Conservation (phyloP, 169 alveolate genomes). For the Plasmodium gallinaceum region DNA sequence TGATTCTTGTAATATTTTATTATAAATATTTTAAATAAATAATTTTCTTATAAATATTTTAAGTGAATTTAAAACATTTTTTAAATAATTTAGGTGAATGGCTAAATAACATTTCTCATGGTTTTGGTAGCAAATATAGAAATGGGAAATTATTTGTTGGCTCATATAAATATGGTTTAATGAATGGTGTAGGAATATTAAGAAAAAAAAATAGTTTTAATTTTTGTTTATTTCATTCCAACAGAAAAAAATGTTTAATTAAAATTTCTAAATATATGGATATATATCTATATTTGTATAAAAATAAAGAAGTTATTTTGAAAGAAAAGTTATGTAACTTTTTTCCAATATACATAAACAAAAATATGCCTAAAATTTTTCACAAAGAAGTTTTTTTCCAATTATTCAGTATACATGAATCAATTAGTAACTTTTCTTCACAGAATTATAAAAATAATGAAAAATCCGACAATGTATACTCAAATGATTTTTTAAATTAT, state of each 20-base stretch:
- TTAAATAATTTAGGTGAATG: conserved; percentile 69
- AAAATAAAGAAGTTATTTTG: conserved; percentile 19
- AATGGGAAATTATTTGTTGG: conserved; percentile 48
- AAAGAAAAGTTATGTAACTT: conserved; percentile 21
- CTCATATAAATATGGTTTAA: conserved; percentile 57
- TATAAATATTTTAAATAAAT: neutral
- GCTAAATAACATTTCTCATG: conserved; percentile 70
- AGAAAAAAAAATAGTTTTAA: conserved; percentile 60
- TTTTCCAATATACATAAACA: conserved; percentile 46
- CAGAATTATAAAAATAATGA: neutral
- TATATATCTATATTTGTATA: conserved; percentile 25
- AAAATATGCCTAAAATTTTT: neutral
- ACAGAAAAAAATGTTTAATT: conserved; percentile 30
- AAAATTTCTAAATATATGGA: conserved; percentile 58
- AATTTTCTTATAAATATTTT: neutral
- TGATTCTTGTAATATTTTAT: neutral
- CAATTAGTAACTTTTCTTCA: neutral
- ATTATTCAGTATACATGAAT: conserved; percentile 19
- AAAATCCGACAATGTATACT: neutral
- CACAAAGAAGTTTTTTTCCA: conserved; percentile 33
- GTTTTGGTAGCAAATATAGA: conserved; percentile 54
- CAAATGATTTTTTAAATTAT: conserved; percentile 18
- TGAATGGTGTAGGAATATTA: conserved; percentile 74
- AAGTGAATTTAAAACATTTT: conserved; percentile 5
- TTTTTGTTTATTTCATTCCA: conserved; percentile 61